Base-by-base conservation (phyloP, 2,329 filamentous ascomycete species). In the Aspergillus neoniger region DNA sequence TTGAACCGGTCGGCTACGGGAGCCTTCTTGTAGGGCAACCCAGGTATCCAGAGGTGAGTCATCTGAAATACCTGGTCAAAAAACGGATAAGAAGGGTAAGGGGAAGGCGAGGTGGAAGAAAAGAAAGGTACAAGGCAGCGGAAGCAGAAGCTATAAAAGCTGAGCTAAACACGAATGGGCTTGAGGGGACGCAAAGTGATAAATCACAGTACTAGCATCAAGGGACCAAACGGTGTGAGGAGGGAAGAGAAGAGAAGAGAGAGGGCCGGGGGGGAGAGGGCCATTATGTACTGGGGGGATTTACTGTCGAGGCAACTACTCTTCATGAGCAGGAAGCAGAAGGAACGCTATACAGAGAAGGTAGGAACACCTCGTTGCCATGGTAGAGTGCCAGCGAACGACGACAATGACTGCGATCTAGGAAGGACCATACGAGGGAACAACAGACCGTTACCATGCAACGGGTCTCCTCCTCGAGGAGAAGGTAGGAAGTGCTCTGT, bases 11-110 rank as follows among this genome's bases (percentile, higher is more conserved):
- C 49, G 36, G 55, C 47, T 30, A 56, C 30, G 30, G 55, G 41
- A 23, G 36, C 49, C 56, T 55, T 53, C 5, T n/a, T 12, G 32
- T 52, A 60, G 17, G 39, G 59, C 28, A 61, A 23, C 47, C 66
- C 65, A 56, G 66, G 68, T 28, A 65, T 58, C 51, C 59, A 61
- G 49, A 64, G 65, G 43, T 63, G 62, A 60, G 65, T 55, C 69
- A 70, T 70, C 56, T 59, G 38, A 58, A 57, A 50, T 38, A 30
- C 47, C 58, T 56, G 59, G 58, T 50, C 58, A 64, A 64, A 44
- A 57, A 47, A 39, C 44, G 23, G 19, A 52, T 28, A 47, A 58
- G 54, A 60, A 53, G 51, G 47, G 32, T 25, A 44, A 41, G 61
- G 49, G 47, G 23, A 21, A 19, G 41, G 43, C 38, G 47, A 48